phyloP scores from a whole-genome alignment of 164 flowering plant genomes.

The Tetrastigma voinierianum region DNA sequence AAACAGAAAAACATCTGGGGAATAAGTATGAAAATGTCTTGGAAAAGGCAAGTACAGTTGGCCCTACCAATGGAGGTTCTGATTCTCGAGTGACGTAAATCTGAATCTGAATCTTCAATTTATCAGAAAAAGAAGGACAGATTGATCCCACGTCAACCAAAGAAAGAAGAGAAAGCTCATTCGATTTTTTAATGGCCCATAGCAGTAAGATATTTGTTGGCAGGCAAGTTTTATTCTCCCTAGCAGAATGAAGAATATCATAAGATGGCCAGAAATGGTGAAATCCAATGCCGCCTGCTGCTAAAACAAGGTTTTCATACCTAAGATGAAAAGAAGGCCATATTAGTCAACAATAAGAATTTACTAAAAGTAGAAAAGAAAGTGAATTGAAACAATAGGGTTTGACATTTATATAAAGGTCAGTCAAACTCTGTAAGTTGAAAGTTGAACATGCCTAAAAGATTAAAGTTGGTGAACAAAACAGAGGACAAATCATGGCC shows the following conservation, averaged over 20 bases:
- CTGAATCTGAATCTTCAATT: constrained; percentile 54
- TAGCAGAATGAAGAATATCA: constrained; percentile 68
- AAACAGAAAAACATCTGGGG: neutral
- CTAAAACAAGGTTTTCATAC: constrained; percentile 79
- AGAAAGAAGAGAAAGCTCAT: constrained; percentile 77
- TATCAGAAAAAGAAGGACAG: constrained; percentile 51
- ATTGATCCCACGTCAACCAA: constrained; percentile 50
- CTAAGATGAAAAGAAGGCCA: constrained; percentile 26
- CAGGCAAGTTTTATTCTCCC: constrained; percentile 53
- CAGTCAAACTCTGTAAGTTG: too few species aligned
- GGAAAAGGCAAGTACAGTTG: too few species aligned
- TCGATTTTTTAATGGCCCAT: constrained; percentile 81
- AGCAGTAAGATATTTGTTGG: constrained; percentile 60
- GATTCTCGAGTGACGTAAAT: constrained; percentile 83
- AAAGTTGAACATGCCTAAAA: too few species aligned
- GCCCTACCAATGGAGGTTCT: constrained; percentile 67
- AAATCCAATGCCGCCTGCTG: constrained; percentile 97
- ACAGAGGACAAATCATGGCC: too few species aligned
- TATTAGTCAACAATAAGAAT: neutral
- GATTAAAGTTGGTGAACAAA: too few species aligned
- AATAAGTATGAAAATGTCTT: too few species aligned
- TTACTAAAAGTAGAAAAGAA: neutral
- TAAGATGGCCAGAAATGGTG: constrained; percentile 90
- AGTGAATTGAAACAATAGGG: too few species aligned
- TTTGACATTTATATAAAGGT: too few species aligned